Base-by-base conservation (phyloP, 306 rosid genomes). In the Vigna reflexopilosa region DNA sequence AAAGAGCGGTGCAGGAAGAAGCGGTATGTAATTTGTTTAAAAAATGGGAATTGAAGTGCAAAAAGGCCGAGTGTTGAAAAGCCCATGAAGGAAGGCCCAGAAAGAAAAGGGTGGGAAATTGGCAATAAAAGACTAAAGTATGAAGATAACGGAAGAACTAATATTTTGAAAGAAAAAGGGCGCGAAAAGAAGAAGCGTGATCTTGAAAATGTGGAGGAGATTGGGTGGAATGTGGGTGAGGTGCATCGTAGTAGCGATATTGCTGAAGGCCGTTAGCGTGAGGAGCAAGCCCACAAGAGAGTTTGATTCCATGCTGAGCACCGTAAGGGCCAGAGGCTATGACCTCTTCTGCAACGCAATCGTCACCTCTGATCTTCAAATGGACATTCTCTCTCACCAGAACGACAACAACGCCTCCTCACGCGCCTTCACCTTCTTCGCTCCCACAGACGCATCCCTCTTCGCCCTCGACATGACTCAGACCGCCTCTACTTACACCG, bases 281-380 rank as follows among this genome's bases (percentile, higher is more conserved):
- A 64, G 3, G 1, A 50, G 81, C 82, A 58, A 87, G 55, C 83
- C 88, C 0, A 14, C 22, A 57, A 13, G 81, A 6, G 93, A 91
- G 58, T 79, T 82, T 9, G 88, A 87, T 6, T 76, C 86, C 30
- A 89, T 87, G 91, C 82, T 86, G 6, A 50, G 61, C 72, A 80
- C 72, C 34, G 81, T 91, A 77, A 66, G 96, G 22, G 73, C 62
- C n/a, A 72, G 83, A 28, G 92, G 96, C 6, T 91, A 86, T 89
- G 50, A 75, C 54, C 93, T 91, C 68, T 78, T 91, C 83, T 85
- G 89, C 87, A 89, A 89, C 78, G 90, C 96, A 67, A 89, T 89
- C 49, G 52, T 86, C 38, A 89, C 91, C 57, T 91, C 96, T 12
- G 92, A 89, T 68, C 85, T 91, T 59, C 87, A 85, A 45, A 59